Base-by-base conservation (phyloP, 441 rosid genomes). In the Erysimum cheiri region DNA sequence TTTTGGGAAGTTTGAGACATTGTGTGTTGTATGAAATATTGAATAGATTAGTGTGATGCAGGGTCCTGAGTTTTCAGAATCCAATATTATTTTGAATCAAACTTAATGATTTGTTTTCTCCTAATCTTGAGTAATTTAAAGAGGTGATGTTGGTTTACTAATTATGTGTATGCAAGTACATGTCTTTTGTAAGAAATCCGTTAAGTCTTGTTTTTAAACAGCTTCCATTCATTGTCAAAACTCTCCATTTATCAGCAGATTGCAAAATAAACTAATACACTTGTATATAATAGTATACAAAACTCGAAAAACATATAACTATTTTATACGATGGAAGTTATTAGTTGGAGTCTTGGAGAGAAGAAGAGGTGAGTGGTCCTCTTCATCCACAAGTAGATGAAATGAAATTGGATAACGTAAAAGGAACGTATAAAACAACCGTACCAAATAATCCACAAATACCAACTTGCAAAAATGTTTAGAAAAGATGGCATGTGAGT, bases 361-460 rank as follows among this genome's bases (percentile, higher is more conserved):
- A 52, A 50, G 44, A 24, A 37, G 11, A 33, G 55, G 46, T 74
- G 69, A 48, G 46, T 74, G 69, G 73, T 67, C 78, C 60, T n/a
- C 10, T 33, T 52, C 49, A 73, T 17, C 60, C 26, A 7, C 55
- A 40, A 31, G 41, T 59, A 40, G 60, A 48, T 50, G 62, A 50
- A 52, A 50, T 64, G 35, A 67, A 67, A 55, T 37, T 61, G 52
- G 59, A 46, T 60, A 68, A 68, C 78, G 69, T 74, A 55, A 54
- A 74, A 74, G 64, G 74, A 36, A 74, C 41, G 53, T 55, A 55
- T 61, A 53, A 53, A 54, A 68, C 29, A 61, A 46, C 37, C 59
- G 73, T 74, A 61, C 69, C 44, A 36, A 54, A 68, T 74, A 74
- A 64, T 61, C 69, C 69, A 60, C 19, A 64, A 5, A 66, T 65